A percentile compares a stretch with the other conserved stretches of the same genome.
These are phyloP conservation scores for Verticillium nonalfalfae DNA, from an alignment of 2,329 filamentous ascomycete genomes.

Conservation along the genomic window DNA sequence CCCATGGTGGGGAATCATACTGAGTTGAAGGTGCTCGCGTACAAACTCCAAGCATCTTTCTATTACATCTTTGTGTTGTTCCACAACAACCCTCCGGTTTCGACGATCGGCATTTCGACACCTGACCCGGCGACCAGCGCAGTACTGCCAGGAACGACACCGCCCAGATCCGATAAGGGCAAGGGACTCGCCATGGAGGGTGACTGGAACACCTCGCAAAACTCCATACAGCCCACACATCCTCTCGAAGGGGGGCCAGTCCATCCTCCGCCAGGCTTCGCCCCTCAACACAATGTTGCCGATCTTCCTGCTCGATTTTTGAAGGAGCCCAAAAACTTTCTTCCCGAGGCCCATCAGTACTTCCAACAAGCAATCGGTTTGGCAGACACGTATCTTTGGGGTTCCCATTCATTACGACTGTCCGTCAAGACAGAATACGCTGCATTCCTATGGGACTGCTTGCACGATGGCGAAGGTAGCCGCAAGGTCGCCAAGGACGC, in stretches of 20 bases:
- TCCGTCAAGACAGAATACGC: conserved; percentile 89
- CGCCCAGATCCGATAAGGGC: conserved; percentile 36
- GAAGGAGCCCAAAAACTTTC: conserved; percentile 71
- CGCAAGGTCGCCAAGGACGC: conserved; percentile 73
- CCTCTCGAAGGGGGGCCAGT: conserved; percentile 54
- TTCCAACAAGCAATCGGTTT: conserved; percentile 73
- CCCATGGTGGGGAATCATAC: conserved; percentile 73
- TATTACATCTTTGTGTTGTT: conserved; percentile 97
- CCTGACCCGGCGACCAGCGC: conserved; percentile 34
- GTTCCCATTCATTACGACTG: conserved; percentile 82
- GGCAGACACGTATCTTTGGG: conserved; percentile 71
- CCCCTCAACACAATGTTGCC: conserved; percentile 22
- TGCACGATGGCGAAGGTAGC: conserved; percentile 72
- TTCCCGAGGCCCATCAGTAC: conserved; percentile 72
- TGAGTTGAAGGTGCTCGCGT: conserved; percentile 83
- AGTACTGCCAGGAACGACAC: conserved; percentile 14
- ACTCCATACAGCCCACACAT: conserved; percentile 41
- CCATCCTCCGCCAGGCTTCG: conserved; percentile 48
- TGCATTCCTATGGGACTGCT: conserved; percentile 89
- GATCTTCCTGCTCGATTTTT: conserved; percentile 51
- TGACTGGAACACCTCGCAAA: conserved; percentile 33
- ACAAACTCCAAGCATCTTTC: conserved; percentile 89
- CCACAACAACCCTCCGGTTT: conserved; percentile 80
- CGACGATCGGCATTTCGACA: conserved; percentile 48
- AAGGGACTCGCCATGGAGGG: conserved; percentile 40